Conservation (phyloP, 2,329 filamentous ascomycete species). For the Chaetomium globosum region DNA sequence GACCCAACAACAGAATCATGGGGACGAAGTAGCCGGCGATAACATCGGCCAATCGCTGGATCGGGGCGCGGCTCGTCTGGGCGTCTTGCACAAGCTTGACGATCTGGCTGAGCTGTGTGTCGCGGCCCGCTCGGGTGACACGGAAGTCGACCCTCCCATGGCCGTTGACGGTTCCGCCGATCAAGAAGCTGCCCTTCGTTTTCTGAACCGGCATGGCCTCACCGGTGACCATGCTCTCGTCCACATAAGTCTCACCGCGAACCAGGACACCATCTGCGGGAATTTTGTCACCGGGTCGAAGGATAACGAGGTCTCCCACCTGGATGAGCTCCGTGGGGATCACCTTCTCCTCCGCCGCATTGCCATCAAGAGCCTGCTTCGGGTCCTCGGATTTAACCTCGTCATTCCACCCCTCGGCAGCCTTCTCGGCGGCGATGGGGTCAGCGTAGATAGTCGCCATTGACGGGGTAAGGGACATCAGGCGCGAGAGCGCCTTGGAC, state of each 20-base stretch:
- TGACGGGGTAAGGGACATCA: slow-evolving; percentile 95
- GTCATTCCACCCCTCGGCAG: slow-evolving; percentile 74
- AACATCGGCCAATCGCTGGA: slow-evolving; percentile 87
- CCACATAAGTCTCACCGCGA: slow-evolving; percentile 87
- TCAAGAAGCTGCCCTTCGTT: slow-evolving; percentile 73
- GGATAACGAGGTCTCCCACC: slow-evolving; percentile 87
- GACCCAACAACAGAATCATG: slow-evolving; percentile 78
- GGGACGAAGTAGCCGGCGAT: slow-evolving; percentile 95
- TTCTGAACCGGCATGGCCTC: slow-evolving; percentile 96
- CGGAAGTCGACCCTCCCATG: slow-evolving; percentile 89
- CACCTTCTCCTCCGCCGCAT: slow-evolving; percentile 75
- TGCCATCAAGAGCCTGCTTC: slow-evolving; percentile 56
- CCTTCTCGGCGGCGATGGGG: slow-evolving; percentile 89
- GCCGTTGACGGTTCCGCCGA: slow-evolving; percentile 94
- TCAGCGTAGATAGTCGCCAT: slow-evolving; percentile 97
- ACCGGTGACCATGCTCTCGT: slow-evolving; percentile 98
- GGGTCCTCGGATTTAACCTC: slow-evolving; percentile 46
- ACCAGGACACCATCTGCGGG: slow-evolving; percentile 88
- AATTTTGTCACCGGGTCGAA: slow-evolving; percentile 94
- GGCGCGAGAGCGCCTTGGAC: slow-evolving; percentile 84
- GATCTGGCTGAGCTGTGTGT: slow-evolving; percentile 96
- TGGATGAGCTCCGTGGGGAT: slow-evolving; percentile 94
- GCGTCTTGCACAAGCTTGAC: slow-evolving; percentile 98
- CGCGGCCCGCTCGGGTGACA: slow-evolving; percentile 87
- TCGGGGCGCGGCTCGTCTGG: slow-evolving; percentile 90